Percentiles rank a stretch among this genome's conserved stretches.
Conservation (phyloP, 208 protist genomes). For the Trichomonas vaginalis region DNA sequence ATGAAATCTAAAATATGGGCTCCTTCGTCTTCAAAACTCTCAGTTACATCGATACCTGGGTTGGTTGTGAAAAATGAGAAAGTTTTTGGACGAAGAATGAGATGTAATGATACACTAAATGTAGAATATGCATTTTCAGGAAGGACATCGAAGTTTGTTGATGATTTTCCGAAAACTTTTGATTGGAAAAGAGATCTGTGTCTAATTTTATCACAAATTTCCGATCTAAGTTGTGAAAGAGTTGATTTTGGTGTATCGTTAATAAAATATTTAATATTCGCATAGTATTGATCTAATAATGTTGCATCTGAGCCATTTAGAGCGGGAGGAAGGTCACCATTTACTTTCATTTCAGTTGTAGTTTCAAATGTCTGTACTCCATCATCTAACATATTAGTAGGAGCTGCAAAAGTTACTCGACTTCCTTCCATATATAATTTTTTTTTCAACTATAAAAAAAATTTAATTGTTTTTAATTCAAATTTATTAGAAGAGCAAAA, state of each 20-base stretch:
- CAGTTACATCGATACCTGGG: not conserved
- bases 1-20: not conserved
- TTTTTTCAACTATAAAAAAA: too few species aligned
- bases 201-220: not conserved
- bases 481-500: not conserved
- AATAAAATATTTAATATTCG: not conserved
- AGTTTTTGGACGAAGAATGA: not conserved
- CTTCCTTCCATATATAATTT: too few species aligned
- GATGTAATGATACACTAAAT: not conserved
- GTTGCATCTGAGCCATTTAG: not conserved
- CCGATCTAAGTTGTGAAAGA: not conserved
- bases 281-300: not conserved
- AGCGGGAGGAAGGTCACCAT: not conserved
- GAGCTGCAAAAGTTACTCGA: too few species aligned
- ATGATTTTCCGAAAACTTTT: not conserved
- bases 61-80: not conserved
- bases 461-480: too few species aligned
- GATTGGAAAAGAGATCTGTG: not conserved
- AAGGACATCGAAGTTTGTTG: not conserved
- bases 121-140: not conserved
- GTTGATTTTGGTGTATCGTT: not conserved
- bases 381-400: too few species aligned
- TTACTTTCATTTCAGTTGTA: too few species aligned
- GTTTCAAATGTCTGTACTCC: too few species aligned
- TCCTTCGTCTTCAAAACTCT: not conserved